A percentile compares a stretch with the other conserved stretches of the same genome.
These are phyloP conservation scores for Pichia thaimueangensis DNA, from an alignment of 805 yeast species.

Conservation along the genomic window DNA sequence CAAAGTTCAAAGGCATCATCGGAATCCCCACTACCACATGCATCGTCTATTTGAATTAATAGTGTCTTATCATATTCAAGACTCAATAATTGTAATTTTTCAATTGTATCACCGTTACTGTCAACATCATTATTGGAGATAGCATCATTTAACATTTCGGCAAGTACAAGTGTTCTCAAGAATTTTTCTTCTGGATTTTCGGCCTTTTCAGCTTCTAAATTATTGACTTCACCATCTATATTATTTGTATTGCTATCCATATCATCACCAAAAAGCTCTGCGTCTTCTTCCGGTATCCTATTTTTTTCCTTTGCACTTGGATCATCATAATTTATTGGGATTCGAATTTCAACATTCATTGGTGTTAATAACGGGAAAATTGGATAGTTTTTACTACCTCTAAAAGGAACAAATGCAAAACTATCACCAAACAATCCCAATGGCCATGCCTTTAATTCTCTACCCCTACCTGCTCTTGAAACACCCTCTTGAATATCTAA, in stretches of 20 bases:
- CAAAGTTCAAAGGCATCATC: conserved; percentile 67
- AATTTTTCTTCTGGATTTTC: conserved; percentile 55
- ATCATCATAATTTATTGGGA: conserved; percentile 46
- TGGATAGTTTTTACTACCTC: conserved; percentile 62
- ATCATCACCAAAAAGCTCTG: conserved; percentile 25
- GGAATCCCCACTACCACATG: conserved; percentile 61
- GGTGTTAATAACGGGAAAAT: conserved; percentile 82
- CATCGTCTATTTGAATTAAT: conserved; percentile 65
- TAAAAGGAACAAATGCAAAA: conserved; percentile 67
- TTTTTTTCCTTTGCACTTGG: conserved; percentile 16
- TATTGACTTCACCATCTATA: conserved; percentile 26
- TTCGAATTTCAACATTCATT: conserved; percentile 60
- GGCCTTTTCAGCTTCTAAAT: conserved; percentile 23
- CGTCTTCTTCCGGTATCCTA: conserved; percentile 15
- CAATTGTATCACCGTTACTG: conserved; percentile 33
- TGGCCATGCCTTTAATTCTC: conserved; percentile 78
- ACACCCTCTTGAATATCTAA: conserved; percentile 52
- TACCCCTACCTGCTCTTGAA: conserved; percentile 48
- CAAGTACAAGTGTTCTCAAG: conserved; percentile 52
- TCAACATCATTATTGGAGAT: conserved; percentile 34
- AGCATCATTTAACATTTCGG: conserved; percentile 57
- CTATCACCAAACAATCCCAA: conserved; percentile 67
- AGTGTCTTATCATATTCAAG: conserved; percentile 67
- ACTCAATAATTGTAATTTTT: conserved; percentile 46
- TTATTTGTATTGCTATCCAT: conserved; percentile 44